Conservation (phyloP, 2,329 filamentous ascomycete species). For the Ustulina deusta region DNA sequence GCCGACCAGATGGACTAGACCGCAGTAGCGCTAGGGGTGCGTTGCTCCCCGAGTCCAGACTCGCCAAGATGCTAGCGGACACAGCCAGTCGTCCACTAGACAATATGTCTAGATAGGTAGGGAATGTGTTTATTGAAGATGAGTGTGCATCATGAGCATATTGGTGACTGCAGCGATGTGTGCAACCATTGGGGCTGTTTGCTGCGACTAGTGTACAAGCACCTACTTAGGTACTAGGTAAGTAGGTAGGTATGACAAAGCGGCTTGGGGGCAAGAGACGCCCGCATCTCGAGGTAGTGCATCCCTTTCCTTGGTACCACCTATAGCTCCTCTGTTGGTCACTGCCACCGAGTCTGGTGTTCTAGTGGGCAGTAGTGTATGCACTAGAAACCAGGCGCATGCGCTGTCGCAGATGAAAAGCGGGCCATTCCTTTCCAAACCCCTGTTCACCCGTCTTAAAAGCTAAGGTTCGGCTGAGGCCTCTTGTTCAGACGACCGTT, state of each 20-base stretch:
- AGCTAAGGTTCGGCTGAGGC: constrained; percentile 23
- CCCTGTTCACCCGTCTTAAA: constrained; percentile 11
- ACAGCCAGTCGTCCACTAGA: not conserved
- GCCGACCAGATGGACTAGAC: constrained; percentile 21
- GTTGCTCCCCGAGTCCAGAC: too few relatives aligned
- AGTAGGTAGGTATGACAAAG: constrained; percentile 2
- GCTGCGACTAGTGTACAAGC: not conserved
- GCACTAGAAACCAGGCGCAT: not conserved
- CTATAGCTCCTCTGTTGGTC: too few relatives aligned
- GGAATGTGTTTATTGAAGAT: too few relatives aligned
- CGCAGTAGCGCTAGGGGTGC: constrained; percentile 5
- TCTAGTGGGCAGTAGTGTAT: not conserved
- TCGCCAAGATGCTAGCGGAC: not conserved
- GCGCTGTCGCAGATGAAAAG: constrained; percentile 23
- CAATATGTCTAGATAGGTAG: not conserved
- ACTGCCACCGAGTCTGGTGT: too few relatives aligned
- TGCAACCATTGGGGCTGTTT: too few relatives aligned
- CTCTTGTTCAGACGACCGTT: not conserved
- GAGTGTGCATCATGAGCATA: too few relatives aligned
- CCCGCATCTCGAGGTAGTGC: not conserved
- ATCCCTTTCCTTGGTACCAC: not conserved
- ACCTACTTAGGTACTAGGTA: not conserved
- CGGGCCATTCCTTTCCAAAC: constrained; percentile 6
- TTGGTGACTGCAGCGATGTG: too few relatives aligned
- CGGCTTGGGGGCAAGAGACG: not conserved